Base-by-base conservation (phyloP, 2,329 filamentous ascomycete species). In the Trichoderma gracile region DNA sequence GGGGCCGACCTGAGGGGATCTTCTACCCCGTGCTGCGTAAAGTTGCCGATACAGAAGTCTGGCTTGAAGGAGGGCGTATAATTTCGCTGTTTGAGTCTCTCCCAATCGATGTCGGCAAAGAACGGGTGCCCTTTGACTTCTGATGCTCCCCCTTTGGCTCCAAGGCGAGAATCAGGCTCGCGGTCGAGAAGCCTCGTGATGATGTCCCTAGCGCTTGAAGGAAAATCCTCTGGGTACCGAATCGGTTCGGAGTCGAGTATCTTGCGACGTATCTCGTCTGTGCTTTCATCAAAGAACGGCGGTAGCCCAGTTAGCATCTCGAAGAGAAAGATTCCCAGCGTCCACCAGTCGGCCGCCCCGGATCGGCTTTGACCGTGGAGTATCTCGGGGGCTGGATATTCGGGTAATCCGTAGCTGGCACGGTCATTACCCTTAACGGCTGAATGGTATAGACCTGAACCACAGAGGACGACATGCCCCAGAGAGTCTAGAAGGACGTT, bases 301-400 rank as follows among this genome's bases (percentile, higher is more conserved):
- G 92, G 92, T 55, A 96, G 80, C 65, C 92, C 92, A 54, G 91
- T 96, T 81, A 96, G 82, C 92, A 96, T 96, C 80, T 96, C 92
- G 75, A 95, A 96, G 21, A 96, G 84, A 63, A 96, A 82, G 66
- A 96, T 92, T 73, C 92, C 92, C 6, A 96, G 84, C 47, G 92
- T 96, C 92, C 92, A 96, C 92, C 92, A 96, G 76, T 95, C 91
- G 56, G 96, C 92, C 17, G 90, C 89, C 81, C 95, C 96, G 68
- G 92, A 94, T 80, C 95, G 95, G 63, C 91, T 92, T 72, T 92
- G 89, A 56, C 90, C 91, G 69, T 93, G 86, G 38, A 96, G 82
- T 65, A 96, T 82, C 75, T 96, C 92, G 1, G 92, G 92, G 17
- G 92, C 92, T 56, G 96, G 86, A 72, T 96, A 96, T 77, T 96